A percentile compares a stretch with the other conserved stretches of the same genome.
phyloP scores from a whole-genome alignment of 768 basidiomycete species.

The Mycena vulgaris region DNA sequence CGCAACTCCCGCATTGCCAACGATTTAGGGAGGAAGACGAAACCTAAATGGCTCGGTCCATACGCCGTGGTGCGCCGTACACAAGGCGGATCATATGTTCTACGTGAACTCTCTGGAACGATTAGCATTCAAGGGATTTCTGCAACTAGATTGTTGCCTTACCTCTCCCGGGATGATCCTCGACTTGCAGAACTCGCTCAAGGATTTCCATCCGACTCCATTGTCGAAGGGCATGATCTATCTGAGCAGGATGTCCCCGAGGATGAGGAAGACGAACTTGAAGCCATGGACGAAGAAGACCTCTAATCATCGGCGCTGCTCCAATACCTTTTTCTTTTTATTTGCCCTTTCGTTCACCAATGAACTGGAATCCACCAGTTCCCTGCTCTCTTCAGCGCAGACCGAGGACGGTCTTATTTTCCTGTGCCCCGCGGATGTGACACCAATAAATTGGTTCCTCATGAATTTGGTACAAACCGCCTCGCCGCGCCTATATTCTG shows the following conservation, averaged over 20 bases:
- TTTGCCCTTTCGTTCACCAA: no score
- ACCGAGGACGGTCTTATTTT: slow-evolving; percentile 13
- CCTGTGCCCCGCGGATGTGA: slow-evolving; percentile 11
- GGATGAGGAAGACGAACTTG: no score
- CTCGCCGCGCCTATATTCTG: no score
- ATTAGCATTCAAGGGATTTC: slow-evolving; percentile 15
- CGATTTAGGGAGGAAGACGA: neutral
- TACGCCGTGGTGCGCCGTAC: slow-evolving; percentile 17
- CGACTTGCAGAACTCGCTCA: neutral
- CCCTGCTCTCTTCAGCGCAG: neutral
- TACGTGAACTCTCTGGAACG: slow-evolving; percentile 11
- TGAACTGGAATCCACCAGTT: no score
- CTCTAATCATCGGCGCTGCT: no score
- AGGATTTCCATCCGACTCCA: neutral
- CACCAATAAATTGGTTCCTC: no score
- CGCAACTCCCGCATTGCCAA: neutral
- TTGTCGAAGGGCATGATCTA: no score
- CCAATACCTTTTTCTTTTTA: no score
- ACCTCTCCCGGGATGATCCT: slow-evolving; percentile 3
- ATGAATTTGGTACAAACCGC: no score
- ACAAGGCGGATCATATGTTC: slow-evolving; percentile 12
- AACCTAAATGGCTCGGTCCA: slow-evolving; percentile 12
- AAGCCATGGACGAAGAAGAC: no score
- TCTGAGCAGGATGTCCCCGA: no score
- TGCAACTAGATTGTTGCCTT: neutral